phyloP scores from a whole-genome alignment of 1,284 basidiomycete species.

The Athelia psychrophila region DNA sequence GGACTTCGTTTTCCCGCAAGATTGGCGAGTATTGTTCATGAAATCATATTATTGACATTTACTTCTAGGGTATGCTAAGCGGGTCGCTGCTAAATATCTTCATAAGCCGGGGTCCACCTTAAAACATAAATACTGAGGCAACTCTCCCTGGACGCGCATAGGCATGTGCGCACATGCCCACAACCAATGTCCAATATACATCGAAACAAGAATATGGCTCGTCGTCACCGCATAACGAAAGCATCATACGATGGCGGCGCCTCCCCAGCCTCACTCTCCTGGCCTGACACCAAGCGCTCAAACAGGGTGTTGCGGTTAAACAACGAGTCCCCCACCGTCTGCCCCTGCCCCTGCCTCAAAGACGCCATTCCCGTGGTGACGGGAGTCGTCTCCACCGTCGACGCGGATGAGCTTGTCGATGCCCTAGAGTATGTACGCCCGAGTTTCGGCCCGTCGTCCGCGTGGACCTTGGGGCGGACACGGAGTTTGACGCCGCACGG shows the following conservation, averaged over 20 bases:
- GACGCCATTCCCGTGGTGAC: conserved; percentile 26
- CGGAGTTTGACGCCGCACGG: conserved; percentile 34
- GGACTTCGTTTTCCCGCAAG: too few relatives aligned
- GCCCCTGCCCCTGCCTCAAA: conserved; percentile 19
- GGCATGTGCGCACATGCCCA: too few relatives aligned
- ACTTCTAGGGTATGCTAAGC: too few relatives aligned
- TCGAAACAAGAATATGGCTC: too few relatives aligned
- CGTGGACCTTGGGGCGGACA: conserved; percentile 13
- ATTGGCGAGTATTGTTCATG: too few relatives aligned
- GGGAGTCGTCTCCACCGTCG: conserved; percentile 28
- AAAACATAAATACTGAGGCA: not conserved
- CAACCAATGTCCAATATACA: too few relatives aligned
- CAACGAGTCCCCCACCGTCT: too few relatives aligned
- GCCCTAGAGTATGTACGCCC: conserved; percentile 27
- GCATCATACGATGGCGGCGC: conserved; percentile 59
- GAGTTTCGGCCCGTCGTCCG: not conserved
- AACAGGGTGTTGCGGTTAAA: conserved; percentile 46
- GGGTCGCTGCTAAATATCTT: too few relatives aligned
- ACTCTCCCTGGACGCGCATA: too few relatives aligned
- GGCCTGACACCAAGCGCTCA: conserved; percentile 58
- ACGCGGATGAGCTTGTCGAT: conserved; percentile 33
- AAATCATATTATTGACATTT: too few relatives aligned
- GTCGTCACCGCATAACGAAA: conserved; percentile 6
- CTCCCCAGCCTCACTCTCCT: conserved; percentile 62
- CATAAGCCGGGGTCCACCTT: too few relatives aligned